phyloP scores from a whole-genome alignment of 148 eudicot species.

The Rhododendron griersonianum region DNA sequence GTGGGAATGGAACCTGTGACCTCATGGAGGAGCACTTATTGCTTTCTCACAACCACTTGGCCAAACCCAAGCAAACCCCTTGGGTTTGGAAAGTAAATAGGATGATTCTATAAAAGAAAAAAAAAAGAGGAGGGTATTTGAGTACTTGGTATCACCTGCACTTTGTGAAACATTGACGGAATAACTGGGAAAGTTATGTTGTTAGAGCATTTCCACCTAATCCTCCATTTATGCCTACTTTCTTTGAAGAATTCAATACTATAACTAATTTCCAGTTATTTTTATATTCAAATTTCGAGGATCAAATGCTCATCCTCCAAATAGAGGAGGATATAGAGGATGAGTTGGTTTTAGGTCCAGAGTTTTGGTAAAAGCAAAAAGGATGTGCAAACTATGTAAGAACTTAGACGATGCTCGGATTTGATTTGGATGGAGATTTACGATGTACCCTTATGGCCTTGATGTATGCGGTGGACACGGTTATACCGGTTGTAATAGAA shows the following conservation, averaged over 20 bases:
- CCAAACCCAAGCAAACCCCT: too few relatives aligned
- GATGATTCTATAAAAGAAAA: too few relatives aligned
- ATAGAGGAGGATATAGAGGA: neutral
- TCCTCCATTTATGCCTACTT: neutral
- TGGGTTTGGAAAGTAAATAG: too few relatives aligned
- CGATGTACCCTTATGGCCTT: neutral
- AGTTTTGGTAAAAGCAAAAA: neutral
- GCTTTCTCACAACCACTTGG: too few relatives aligned
- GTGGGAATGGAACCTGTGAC: too few relatives aligned
- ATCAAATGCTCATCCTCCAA: neutral
- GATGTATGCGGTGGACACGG: neutral
- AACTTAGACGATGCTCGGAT: neutral
- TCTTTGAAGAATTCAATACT: neutral
- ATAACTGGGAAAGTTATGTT: neutral
- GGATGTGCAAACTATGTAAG: neutral
- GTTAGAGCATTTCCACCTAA: neutral
- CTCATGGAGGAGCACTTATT: too few relatives aligned
- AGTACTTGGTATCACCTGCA: neutral
- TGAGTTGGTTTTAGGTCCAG: neutral
- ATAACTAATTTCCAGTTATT: neutral
- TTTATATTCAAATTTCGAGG: neutral
- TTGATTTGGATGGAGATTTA: neutral
- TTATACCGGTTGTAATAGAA: neutral
- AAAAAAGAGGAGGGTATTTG: neutral
- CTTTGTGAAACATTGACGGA: neutral